These are phyloP conservation scores for Torrubiella hemipterigena DNA, from an alignment of 2,329 filamentous ascomycete genomes.

Conservation along the genomic window DNA sequence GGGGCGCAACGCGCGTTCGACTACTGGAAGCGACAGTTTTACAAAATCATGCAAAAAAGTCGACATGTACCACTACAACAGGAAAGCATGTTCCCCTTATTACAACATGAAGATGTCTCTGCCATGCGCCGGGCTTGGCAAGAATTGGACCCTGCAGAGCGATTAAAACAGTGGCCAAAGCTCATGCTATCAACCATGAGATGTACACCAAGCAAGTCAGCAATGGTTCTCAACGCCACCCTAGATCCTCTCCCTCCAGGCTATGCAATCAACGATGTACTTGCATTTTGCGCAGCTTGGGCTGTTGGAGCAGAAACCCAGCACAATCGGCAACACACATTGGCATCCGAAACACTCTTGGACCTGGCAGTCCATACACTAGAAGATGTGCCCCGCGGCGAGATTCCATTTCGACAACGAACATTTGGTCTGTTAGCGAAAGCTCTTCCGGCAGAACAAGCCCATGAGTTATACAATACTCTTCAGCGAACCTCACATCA, in stretches of 20 bases:
- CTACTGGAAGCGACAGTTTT: too few species aligned
- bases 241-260: constrained; percentile 21
- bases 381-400: background rate
- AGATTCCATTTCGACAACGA: background rate
- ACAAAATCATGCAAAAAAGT: too few species aligned
- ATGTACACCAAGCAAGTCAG: constrained; percentile 17
- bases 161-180: constrained; percentile 17
- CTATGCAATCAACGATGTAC: constrained; percentile 24
- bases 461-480: background rate
- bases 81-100: too few species aligned
- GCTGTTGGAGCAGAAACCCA: background rate
- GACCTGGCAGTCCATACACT: background rate
- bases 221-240: constrained; percentile 23
- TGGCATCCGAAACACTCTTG: background rate
- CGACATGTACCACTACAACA: too few species aligned
- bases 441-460: background rate
- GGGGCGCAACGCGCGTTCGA: background rate
- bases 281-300: constrained; percentile 17
- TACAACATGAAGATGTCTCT: constrained; percentile 13
- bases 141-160: constrained; percentile 12
- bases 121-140: constrained; percentile 22
- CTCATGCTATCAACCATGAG: constrained; percentile 24
- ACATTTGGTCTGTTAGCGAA: background rate
- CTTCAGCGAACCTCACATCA: background rate
- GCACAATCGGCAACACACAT: background rate